Evolutionary conservation across 345 rosid genomes (phyloP), one percentile per base, ranked within the genome.

Genomic region (Acer negundo): DNA sequence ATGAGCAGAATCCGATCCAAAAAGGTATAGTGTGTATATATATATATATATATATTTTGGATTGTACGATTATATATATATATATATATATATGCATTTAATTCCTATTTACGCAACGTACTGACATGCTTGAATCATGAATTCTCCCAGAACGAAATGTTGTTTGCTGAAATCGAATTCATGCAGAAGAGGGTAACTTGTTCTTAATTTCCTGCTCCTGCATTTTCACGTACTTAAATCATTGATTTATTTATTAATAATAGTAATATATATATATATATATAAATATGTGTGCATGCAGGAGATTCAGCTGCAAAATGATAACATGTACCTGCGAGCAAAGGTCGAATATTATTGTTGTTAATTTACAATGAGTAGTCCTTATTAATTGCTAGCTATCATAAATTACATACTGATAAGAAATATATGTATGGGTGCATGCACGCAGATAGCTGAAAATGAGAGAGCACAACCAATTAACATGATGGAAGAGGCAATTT

Each of bases 101-200:
- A 47, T 46, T 82, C 11, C 19, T 58, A 71, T 22, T 5, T 31
- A 31, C 5, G 35, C 3, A 31, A 31, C 35, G 47, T 24, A 66
- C 83, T 80, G 65, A 83, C 74, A 65, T 22, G 35, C 44, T 69
- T 73, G 24, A 17, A 67, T 49, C 20, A 31, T 31, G 35, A 44
- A 17, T 46, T 24, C 53, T 22, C 74, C 19, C 95, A 94, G 98
- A 91, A 91, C 62, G 97, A 96, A 82, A 83, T 88, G 86, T 75
- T 96, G 77, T 88, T 89, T 61, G 89, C 97, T 6, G 99, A 96
- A 85, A 91, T 96, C 22, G 99, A 90, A 80, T 90, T 86, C 84
- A 93, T 96, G 99, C 97, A 96, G 83, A 96, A 91, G 85, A 84
- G 97, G 93, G 97, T 93, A 89, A 84, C 44, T 59, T 76, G 71